Evolutionary conservation across 306 rosid genomes (phyloP).

Genomic region (Inga leiocalycina): DNA sequence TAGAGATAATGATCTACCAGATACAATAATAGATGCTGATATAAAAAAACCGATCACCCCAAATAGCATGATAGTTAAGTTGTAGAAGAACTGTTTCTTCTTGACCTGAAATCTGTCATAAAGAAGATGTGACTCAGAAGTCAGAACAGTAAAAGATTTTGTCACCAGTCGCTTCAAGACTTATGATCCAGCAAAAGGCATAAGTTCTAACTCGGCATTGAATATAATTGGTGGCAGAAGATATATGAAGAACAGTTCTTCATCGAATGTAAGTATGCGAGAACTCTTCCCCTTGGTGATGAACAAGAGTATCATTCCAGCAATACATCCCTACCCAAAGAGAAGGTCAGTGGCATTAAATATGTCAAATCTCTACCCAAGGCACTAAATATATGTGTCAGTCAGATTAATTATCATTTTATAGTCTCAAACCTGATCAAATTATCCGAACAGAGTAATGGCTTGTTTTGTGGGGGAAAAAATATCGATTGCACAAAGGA

Average conservation of each 20-base stretch:
- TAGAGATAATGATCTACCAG: constrained; percentile 47
- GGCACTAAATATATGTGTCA: background rate
- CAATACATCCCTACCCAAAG: constrained; percentile 59
- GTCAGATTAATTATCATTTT: background rate
- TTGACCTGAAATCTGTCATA: constrained; percentile 87
- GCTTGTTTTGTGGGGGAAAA: background rate
- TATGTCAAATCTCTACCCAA: constrained; percentile 12
- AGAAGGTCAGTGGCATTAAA: constrained; percentile 16
- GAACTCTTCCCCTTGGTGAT: constrained; percentile 76
- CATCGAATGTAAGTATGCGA: constrained; percentile 71
- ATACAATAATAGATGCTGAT: constrained; percentile 60
- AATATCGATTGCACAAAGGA: background rate
- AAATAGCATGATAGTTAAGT: constrained; percentile 86
- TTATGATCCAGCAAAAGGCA: constrained; percentile 2
- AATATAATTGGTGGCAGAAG: constrained; percentile 96
- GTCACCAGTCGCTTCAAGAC: constrained; percentile 15
- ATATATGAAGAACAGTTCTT: constrained; percentile 90
- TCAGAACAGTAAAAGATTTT: background rate
- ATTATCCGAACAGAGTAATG: background rate
- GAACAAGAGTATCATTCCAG: constrained; percentile 63
- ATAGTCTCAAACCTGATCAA: background rate
- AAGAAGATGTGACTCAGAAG: constrained; percentile 5
- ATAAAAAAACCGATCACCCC: constrained; percentile 89
- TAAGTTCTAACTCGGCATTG: constrained; percentile 80
- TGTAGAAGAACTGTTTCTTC: constrained; percentile 90